Base-by-base conservation (phyloP, 1,284 basidiomycete genomes). In the Rhodotorula sp. region DNA sequence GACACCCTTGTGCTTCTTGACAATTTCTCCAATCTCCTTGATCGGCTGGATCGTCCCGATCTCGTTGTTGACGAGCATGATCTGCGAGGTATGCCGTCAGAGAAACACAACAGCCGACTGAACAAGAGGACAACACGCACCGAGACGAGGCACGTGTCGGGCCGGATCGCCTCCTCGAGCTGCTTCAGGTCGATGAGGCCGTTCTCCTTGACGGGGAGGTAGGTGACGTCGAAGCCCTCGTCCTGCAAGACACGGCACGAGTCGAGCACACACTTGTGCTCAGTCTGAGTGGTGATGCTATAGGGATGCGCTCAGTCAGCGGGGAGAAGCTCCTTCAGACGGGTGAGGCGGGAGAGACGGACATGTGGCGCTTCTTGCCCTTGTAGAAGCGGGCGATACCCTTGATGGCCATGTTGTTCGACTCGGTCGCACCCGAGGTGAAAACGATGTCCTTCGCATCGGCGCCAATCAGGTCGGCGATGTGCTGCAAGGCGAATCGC, bases 41-140 rank as follows among this genome's bases (percentile, higher is more conserved):
- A 99, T 87, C 2, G 97, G 97, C 81, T 99, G 97, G 73, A 99
- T 97, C 73, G 98, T 95, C 62, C 97, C 97, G 12, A 95, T 99
- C 84, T 99, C 97, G 83, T 99, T 99, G 85, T 99, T 99, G 74
- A 99, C 96, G 5, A 92, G 88, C 97, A 99, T 99, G 81, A 99
- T 91, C 16, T 73, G 69, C 39, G 29, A 29, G 29, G 29, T 29
- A 29, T 29, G 29, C 29, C 23, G 8, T 46, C 8, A 26, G 39
- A 4, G 5, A 8, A 12, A 20, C 14, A 14, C n/a, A 7, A 12
- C 21, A 12, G 62, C 29, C 39, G 43, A 26, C 12, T 3, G 20
- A n/a, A 43, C 23, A 54, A 5, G 47, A 26, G 29, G 29, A 29
- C 10, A 14, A 12, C 2, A 57, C 72, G 57, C 43, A 76, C 71